Conservation (phyloP, 2,329 filamentous ascomycete species). For the Colletotrichum truncatum region DNA sequence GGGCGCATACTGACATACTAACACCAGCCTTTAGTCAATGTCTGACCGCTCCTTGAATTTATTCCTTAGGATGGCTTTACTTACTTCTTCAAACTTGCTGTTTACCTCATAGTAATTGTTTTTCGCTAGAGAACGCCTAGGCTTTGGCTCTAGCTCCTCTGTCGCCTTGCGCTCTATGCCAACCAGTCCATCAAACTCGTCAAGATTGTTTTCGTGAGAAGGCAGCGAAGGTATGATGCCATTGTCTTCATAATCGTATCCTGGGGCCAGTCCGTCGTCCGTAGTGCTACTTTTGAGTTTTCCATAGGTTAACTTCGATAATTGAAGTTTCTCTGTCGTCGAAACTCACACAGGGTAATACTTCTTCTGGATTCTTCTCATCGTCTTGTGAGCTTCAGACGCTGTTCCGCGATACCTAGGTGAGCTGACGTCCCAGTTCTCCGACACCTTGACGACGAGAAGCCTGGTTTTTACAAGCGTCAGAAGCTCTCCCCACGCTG, state of each 20-base stretch:
- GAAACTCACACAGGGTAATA: not conserved
- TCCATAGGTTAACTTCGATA: not conserved
- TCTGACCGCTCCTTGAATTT: not conserved
- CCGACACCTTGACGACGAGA: not conserved
- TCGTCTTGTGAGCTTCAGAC: not conserved
- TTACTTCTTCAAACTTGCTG: not conserved
- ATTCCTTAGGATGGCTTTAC: not conserved
- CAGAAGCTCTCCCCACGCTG: not conserved
- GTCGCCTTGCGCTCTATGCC: not conserved
- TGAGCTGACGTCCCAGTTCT: not conserved
- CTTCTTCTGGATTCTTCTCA: not conserved
- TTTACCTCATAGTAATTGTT: not conserved
- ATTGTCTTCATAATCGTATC: not conserved
- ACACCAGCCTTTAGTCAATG: not conserved
- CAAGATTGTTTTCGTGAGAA: not conserved
- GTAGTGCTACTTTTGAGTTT: not conserved
- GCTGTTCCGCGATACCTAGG: not conserved
- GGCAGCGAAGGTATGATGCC: not conserved
- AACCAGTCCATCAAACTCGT: not conserved
- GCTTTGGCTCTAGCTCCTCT: not conserved
- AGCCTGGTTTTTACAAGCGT: not conserved
- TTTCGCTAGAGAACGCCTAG: not conserved
- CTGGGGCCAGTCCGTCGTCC: not conserved
- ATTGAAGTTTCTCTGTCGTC: not conserved
- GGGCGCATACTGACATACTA: not conserved